phyloP scores from a whole-genome alignment of 352 stramenopile genomes.

The Globisporangium orthogonon region DNA sequence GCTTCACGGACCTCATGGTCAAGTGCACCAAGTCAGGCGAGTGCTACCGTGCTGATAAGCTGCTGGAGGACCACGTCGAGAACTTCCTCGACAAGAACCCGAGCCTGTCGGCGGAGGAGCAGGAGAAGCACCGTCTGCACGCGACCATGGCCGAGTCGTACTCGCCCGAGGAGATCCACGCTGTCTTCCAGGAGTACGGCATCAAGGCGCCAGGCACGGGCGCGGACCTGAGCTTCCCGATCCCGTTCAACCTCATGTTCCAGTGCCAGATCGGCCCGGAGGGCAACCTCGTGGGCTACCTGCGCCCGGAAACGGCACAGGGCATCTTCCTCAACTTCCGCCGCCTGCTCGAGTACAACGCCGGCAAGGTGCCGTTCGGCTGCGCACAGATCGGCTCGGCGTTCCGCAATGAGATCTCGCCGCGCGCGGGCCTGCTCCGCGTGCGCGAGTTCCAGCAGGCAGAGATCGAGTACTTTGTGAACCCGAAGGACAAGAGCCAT shows the following conservation, averaged over 20 bases:
- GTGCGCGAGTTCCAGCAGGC: constrained; percentile 99
- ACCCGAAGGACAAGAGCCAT: constrained; percentile 98
- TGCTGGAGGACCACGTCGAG: constrained; percentile 99
- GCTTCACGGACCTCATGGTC: constrained; percentile 99
- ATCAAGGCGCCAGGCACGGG: constrained; percentile 90
- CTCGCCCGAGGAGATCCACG: constrained; percentile 95
- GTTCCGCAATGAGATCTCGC: constrained; percentile 97
- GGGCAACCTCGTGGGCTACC: constrained; percentile 94
- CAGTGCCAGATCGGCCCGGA: constrained; percentile 98
- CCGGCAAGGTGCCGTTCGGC: constrained; percentile 87
- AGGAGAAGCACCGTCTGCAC: constrained; percentile 91
- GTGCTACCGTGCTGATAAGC: constrained; percentile 99
- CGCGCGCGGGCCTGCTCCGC: constrained; percentile 93
- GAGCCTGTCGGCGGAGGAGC: constrained; percentile 62
- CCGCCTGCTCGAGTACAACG: constrained; percentile 97
- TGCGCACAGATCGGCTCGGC: constrained; percentile 85
- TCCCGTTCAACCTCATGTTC: constrained; percentile 99
- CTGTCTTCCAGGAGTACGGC: constrained; percentile 91
- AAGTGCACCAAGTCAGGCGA: constrained; percentile 96
- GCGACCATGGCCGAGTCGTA: constrained; percentile 97
- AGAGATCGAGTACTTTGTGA: constrained; percentile 99
- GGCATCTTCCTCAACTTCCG: constrained; percentile 99
- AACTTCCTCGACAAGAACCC: constrained; percentile 92
- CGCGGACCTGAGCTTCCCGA: constrained; percentile 93
- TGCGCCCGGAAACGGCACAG: constrained; percentile 98